phyloP scores from a whole-genome alignment of 805 yeast species.

The Cyberlindnera maritima region DNA sequence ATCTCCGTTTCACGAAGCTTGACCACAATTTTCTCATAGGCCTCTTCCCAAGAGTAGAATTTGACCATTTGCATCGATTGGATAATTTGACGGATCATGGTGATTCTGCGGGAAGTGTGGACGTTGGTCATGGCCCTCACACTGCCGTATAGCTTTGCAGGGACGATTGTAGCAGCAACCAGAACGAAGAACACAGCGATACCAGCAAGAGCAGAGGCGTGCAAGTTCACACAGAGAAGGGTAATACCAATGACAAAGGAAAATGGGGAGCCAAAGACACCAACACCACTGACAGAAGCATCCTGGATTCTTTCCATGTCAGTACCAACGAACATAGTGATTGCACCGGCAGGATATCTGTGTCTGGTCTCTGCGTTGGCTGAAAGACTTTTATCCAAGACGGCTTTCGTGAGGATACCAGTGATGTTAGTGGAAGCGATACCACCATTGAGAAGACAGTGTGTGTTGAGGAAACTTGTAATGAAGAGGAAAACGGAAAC shows the following conservation, averaged over 20 bases:
- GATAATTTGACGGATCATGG: constrained; percentile 55
- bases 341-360: constrained; percentile 64
- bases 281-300: too few species aligned
- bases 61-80: constrained; percentile 63
- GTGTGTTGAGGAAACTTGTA: background rate
- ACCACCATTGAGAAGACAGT: background rate
- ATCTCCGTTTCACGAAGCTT: constrained; percentile 52
- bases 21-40: constrained; percentile 52
- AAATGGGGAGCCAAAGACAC: constrained; percentile 9
- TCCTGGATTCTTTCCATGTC: constrained; percentile 60
- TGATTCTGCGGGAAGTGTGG: constrained; percentile 47
- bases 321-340: constrained; percentile 72
- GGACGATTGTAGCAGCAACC: constrained; percentile 37
- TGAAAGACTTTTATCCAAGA: too few species aligned
- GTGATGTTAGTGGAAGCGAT: too few species aligned
- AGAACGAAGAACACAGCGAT: constrained; percentile 43
- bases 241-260: constrained; percentile 49
- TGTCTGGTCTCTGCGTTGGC: too few species aligned
- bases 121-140: constrained; percentile 50
- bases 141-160: constrained; percentile 42
- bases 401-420: too few species aligned
- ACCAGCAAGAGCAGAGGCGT: constrained; percentile 64
- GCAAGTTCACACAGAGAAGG: constrained; percentile 57
- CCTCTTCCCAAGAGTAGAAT: constrained; percentile 79
- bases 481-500: background rate